Evolutionary conservation across 306 rosid species (phyloP).

Genomic region (Cucurbita argyrosperma): DNA sequence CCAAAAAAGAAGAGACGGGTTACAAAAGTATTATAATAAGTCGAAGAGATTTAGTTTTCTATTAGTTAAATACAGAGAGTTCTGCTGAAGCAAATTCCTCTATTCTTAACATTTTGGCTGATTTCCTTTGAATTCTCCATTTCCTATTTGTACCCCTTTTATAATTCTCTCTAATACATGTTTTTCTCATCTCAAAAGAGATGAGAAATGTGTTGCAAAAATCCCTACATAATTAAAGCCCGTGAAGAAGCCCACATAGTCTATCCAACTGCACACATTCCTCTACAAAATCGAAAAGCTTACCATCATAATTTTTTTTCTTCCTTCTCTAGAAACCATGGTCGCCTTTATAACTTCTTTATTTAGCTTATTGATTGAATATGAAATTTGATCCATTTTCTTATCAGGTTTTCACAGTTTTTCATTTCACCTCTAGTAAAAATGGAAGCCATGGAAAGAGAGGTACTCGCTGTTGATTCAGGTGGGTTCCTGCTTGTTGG

Average conservation of each 20-base stretch:
- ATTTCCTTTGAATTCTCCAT: not conserved
- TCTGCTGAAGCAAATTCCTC: not conserved
- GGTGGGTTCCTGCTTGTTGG: conserved; percentile 24
- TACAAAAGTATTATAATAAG: not conserved
- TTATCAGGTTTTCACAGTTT: conserved; percentile 81
- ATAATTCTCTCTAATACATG: not conserved
- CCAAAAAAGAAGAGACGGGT: not conserved
- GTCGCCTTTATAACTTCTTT: not conserved
- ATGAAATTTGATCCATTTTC: conserved; percentile 7
- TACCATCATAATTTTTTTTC: not conserved
- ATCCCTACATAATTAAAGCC: not conserved
- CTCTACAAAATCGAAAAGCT: not conserved
- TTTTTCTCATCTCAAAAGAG: not conserved
- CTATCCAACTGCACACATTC: not conserved
- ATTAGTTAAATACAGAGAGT: not conserved
- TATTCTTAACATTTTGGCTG: not conserved
- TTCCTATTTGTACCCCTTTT: not conserved
- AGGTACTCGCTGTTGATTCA: conserved; percentile 93
- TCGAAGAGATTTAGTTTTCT: not conserved
- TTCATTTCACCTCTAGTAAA: conserved; percentile 89
- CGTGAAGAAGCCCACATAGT: not conserved
- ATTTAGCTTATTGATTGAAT: not conserved
- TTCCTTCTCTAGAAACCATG: not conserved
- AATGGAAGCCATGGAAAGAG: conserved; percentile 90
- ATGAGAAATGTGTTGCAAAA: not conserved